Percentiles rank a stretch among this genome's conserved stretches.
Conservation (phyloP, 2,329 filamentous ascomycete species). For the Calonectria pseudoturangicola region DNA sequence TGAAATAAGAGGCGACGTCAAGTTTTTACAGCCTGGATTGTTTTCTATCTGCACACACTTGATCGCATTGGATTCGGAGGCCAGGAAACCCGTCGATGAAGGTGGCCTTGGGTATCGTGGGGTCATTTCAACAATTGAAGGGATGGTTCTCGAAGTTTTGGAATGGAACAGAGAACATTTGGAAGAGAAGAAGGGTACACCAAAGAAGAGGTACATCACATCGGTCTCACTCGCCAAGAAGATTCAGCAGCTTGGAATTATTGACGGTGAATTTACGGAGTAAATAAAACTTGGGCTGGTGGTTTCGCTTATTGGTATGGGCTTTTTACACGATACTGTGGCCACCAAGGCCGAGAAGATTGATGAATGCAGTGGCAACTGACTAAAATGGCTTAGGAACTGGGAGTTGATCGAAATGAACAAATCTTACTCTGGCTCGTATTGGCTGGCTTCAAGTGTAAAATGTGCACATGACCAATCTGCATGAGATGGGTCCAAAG, state of each 20-base stretch:
- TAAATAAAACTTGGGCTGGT: no score
- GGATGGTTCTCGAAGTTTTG: neutral
- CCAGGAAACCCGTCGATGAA: neutral
- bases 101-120: neutral
- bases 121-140: neutral
- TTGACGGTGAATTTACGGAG: neutral
- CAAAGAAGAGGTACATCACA: neutral
- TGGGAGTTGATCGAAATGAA: no score
- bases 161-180: slow-evolving; percentile 7
- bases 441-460: neutral
- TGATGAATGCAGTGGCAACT: no score
- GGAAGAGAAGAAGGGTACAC: neutral
- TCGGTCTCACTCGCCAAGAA: slow-evolving; percentile 1
- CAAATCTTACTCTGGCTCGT: no score
- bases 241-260: neutral
- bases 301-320: no score
- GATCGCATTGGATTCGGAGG: neutral
- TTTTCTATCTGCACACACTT: slow-evolving; percentile 10
- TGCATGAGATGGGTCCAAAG: neutral
- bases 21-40: neutral
- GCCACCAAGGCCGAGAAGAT: no score
- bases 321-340: no score
- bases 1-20: slow-evolving; percentile 4
- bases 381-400: no score
- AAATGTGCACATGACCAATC: neutral